Base-by-base conservation (phyloP, 2,329 filamentous ascomycete genomes). In the Trichoderma afroharzianum region DNA sequence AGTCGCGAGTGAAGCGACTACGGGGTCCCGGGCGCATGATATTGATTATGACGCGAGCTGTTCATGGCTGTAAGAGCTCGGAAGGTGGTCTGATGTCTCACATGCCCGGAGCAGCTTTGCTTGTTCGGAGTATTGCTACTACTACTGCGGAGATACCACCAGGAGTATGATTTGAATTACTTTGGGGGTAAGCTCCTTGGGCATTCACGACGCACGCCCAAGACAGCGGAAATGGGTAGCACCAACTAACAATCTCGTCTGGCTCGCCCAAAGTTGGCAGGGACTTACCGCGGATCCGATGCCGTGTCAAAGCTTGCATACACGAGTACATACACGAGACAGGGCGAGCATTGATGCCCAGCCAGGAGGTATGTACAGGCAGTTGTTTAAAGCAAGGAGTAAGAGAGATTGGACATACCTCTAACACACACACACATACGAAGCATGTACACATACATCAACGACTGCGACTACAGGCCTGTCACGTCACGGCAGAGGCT, bases 71-170 rank as follows among this genome's bases (percentile, higher is more conserved):
- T n/a, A 7, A 33, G 53, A 58, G 32, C 14, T n/a, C 11, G 50
- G 50, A 26, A 24, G 15, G 57, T 62, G 66, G 57, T 39, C 66
- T 62, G 66, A 69, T 69, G 66, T 69, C 66, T 69, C 66, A 69
- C 57, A 67, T 36, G 57, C 28, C 39, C 39, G 57, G 61, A 62
- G 50, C 57, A 36, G 28, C 57, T 68, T 15, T 30, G 21, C 15
- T 26, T 57, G 28, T 39, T 53, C 28, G 47, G 36, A 64, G 28
- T 64, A 53, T n/a, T 43, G 32, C 32, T 58, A 26, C 12, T 24
- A 26, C 50, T 33, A 43, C 32, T 36, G 58, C 50, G 32, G 32
- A 36, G 63, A 33, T 67, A 39, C 63, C 24, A 30, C 39, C 39
- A 39, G 61, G 63, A 58, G 47, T 36, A 67, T 33, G 26, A 28